These are phyloP conservation scores for Lepidium didymum DNA, from an alignment of 345 rosid species.

Conservation along the genomic window DNA sequence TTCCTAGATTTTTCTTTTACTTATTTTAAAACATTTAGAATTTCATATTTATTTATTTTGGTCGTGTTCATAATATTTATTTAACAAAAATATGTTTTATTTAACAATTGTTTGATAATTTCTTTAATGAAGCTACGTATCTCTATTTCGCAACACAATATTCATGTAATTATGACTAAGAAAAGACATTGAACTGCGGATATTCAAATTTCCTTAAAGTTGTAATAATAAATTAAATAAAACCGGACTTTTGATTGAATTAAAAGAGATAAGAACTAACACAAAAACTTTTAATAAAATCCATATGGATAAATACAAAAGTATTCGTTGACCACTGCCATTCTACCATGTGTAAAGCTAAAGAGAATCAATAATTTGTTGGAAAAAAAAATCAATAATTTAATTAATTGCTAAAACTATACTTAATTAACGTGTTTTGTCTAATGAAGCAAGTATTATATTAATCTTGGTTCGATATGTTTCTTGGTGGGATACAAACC, in stretches of 20 bases:
- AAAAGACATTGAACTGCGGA: background rate
- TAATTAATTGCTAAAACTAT: background rate
- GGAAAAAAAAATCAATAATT: background rate
- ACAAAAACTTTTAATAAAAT: slow-evolving; percentile 4
- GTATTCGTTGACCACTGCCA: slow-evolving; percentile 6
- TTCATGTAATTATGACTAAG: too few species aligned
- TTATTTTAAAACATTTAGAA: too few species aligned
- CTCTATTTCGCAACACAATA: too few species aligned
- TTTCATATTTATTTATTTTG: too few species aligned
- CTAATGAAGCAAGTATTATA: slow-evolving; percentile 28
- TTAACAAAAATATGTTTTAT: too few species aligned
- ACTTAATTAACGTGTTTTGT: slow-evolving; percentile 18
- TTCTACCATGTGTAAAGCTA: slow-evolving; percentile 6
- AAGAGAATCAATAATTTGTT: slow-evolving; percentile 9
- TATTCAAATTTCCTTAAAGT: background rate
- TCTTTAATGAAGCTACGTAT: too few species aligned
- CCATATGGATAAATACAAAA: background rate
- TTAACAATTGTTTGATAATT: too few species aligned
- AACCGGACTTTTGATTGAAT: slow-evolving; percentile 8
- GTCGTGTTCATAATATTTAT: too few species aligned
- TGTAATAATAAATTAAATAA: background rate
- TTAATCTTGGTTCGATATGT: slow-evolving; percentile 22
- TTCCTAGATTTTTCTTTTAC: too few species aligned
- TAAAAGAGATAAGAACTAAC: slow-evolving; percentile 18
- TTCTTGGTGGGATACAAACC: slow-evolving; percentile 29